phyloP scores from a whole-genome alignment of 768 basidiomycete genomes.

The Panaeolus cyanescens region DNA sequence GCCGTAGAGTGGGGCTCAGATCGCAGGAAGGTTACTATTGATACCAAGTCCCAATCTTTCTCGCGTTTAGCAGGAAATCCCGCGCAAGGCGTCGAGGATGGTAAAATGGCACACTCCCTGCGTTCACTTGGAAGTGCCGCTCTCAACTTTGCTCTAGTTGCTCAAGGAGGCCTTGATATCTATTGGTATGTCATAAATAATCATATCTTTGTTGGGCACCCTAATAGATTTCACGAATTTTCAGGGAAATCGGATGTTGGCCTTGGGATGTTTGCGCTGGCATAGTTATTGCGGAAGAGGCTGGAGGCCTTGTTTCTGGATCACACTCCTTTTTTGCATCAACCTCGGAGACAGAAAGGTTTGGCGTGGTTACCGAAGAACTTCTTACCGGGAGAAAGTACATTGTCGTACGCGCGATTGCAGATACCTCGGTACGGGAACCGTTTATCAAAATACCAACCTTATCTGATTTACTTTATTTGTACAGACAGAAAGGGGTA shows the following conservation, averaged over 20 bases:
- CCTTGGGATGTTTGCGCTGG: slow-evolving; percentile 95
- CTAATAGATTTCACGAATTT: too few relatives aligned
- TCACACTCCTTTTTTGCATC: slow-evolving; percentile 50
- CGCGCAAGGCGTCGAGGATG: slow-evolving; percentile 60
- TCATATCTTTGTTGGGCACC: too few relatives aligned
- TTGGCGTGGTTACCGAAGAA: slow-evolving; percentile 68
- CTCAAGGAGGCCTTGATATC: slow-evolving; percentile 84
- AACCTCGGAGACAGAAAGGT: slow-evolving; percentile 34
- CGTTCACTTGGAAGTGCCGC: slow-evolving; percentile 85
- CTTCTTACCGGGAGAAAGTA: slow-evolving; percentile 81
- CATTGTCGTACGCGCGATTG: slow-evolving; percentile 72
- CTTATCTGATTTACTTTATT: neutral
- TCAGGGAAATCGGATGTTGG: slow-evolving; percentile 82
- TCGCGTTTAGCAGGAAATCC: slow-evolving; percentile 75
- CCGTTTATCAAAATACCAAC: neutral
- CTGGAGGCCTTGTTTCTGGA: slow-evolving; percentile 81
- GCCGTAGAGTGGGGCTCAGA: slow-evolving; percentile 92
- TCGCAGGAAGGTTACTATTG: slow-evolving; percentile 53
- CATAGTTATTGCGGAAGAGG: slow-evolving; percentile 87
- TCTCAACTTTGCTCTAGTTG: slow-evolving; percentile 81
- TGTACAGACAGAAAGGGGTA: slow-evolving; percentile 56
- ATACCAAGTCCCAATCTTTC: slow-evolving; percentile 67
- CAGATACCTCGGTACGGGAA: slow-evolving; percentile 45
- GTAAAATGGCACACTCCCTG: slow-evolving; percentile 84
- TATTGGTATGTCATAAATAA: slow-evolving; percentile 68